Evolutionary conservation across 2,329 filamentous ascomycete species (phyloP).

Genomic region (Dryadomyces sulphureus): DNA sequence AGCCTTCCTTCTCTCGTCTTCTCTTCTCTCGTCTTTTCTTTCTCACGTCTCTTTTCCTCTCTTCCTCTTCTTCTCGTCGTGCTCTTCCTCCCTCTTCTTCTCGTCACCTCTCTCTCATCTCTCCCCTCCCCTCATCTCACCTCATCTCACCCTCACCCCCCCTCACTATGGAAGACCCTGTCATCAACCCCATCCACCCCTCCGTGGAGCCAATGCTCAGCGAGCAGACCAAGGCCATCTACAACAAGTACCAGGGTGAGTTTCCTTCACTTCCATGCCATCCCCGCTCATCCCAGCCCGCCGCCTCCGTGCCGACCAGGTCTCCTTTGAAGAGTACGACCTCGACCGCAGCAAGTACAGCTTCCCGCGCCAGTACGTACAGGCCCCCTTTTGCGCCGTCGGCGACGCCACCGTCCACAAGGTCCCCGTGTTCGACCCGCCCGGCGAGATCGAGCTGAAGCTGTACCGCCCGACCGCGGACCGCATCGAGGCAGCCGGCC

Average conservation of each 20-base stretch:
- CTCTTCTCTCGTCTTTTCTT: not conserved
- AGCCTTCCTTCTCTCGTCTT: too few relatives aligned
- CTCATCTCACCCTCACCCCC: too few relatives aligned
- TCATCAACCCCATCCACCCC: constrained; percentile 6
- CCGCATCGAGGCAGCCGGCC: not conserved
- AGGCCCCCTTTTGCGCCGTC: not conserved
- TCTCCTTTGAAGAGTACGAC: constrained; percentile 4
- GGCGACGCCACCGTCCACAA: not conserved
- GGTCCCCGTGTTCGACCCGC: constrained; percentile 2
- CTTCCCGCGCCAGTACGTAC: constrained; percentile 4
- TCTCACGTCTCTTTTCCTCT: not conserved
- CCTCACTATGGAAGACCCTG: not conserved
- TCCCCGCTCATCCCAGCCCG: not conserved
- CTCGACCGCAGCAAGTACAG: constrained; percentile 2
- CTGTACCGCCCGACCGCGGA: constrained; percentile 5
- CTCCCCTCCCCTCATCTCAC: not conserved
- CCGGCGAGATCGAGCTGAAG: constrained; percentile 3
- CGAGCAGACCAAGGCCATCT: constrained; percentile 6
- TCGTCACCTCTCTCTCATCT: not conserved
- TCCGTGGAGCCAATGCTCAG: constrained; percentile 5
- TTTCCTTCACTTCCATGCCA: not conserved
- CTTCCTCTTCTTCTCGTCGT: too few relatives aligned
- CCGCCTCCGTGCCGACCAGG: constrained; percentile 9
- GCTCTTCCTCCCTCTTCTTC: too few relatives aligned
- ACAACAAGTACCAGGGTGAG: constrained; percentile 8